Evolutionary conservation across 179 eudicot genomes (phyloP).

Genomic region (Silene coronaria): DNA sequence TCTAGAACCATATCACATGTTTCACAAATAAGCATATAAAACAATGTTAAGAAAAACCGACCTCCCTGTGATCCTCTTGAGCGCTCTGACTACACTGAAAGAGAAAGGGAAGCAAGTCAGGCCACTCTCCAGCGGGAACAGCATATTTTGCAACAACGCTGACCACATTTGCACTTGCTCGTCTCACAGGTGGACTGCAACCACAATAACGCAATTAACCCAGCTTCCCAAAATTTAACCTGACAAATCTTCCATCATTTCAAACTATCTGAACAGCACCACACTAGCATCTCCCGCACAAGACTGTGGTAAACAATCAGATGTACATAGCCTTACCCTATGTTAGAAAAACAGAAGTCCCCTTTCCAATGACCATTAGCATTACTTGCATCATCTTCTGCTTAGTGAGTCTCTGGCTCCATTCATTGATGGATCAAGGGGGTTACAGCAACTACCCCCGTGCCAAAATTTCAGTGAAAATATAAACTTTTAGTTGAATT

Average conservation of each 20-base stretch:
- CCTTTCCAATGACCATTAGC: too few relatives aligned
- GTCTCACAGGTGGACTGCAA: constrained; percentile 85
- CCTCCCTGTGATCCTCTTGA: constrained; percentile 97
- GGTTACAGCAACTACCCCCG: too few relatives aligned
- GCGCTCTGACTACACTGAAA: constrained; percentile 93
- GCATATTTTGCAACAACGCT: constrained; percentile 93
- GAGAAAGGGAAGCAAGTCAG: constrained; percentile 85
- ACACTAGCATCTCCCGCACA: not conserved
- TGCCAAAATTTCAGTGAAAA: too few relatives aligned
- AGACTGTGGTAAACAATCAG: too few relatives aligned
- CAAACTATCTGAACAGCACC: not conserved
- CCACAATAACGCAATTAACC: not conserved
- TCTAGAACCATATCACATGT: not conserved
- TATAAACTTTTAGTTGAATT: too few relatives aligned
- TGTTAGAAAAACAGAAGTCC: too few relatives aligned
- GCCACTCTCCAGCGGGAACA: constrained; percentile 98
- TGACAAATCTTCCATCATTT: not conserved
- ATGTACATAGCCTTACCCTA: too few relatives aligned
- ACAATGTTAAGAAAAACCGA: constrained; percentile 20
- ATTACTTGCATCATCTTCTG: too few relatives aligned
- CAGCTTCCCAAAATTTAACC: not conserved
- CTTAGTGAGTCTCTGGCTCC: too few relatives aligned
- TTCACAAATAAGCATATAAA: not conserved
- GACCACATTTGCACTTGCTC: constrained; percentile 98
- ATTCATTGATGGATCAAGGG: too few relatives aligned